These are phyloP conservation scores for Pyrenophora seminiperda DNA, from an alignment of 2,329 filamentous ascomycete species.

Conservation along the genomic window DNA sequence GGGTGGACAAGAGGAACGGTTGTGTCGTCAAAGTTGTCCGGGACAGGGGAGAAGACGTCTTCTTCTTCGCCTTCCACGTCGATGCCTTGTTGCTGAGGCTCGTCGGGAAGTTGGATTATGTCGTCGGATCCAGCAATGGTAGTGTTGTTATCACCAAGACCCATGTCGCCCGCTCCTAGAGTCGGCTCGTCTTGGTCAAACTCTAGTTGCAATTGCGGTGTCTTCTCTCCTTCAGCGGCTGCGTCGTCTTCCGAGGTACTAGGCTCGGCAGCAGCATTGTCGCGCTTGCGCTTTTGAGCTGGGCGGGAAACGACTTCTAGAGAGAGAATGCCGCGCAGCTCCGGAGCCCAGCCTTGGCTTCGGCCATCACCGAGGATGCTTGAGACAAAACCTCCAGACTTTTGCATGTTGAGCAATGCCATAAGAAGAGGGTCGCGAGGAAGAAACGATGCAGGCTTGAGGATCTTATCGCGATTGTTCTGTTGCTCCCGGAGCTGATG, in stretches of 20 bases:
- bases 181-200: conserved; percentile 57
- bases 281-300: conserved; percentile 91
- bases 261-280: conserved; percentile 82
- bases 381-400: conserved; percentile 85
- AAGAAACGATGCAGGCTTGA: conserved; percentile 80
- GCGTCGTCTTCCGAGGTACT: conserved; percentile 68
- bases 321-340: conserved; percentile 90
- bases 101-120: conserved; percentile 38
- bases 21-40: conserved; percentile 76
- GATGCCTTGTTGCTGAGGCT: conserved; percentile 36
- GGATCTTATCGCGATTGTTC: conserved; percentile 81
- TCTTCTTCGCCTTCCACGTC: conserved; percentile 45
- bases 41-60: conserved; percentile 44
- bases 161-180: conserved; percentile 49
- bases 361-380: conserved; percentile 83
- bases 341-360: conserved; percentile 83
- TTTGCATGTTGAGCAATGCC: conserved; percentile 89
- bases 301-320: conserved; percentile 77
- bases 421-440: conserved; percentile 86
- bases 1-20: conserved; percentile 77
- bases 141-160: conserved; percentile 49
- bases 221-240: conserved; percentile 60
- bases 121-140: conserved; percentile 34
- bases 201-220: conserved; percentile 70
- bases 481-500: conserved; percentile 85